A percentile compares a stretch with the other conserved stretches of the same genome.
Evolutionary conservation across 2,329 filamentous ascomycete genomes (phyloP).

Genomic region (Myriosclerotinia curreyana): DNA sequence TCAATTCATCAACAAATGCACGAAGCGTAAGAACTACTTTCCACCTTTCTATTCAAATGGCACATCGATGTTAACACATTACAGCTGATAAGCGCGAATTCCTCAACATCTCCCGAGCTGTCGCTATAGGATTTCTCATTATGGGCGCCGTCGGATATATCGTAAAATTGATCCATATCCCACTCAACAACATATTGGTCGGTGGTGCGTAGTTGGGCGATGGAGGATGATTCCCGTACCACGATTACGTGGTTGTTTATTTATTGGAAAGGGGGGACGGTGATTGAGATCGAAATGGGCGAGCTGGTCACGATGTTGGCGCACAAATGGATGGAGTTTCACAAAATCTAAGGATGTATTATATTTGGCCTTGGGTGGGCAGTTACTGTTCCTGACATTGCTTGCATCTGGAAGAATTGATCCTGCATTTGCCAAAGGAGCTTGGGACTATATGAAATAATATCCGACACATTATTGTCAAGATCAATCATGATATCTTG

Average conservation of each 20-base stretch:
- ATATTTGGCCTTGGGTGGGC: conserved; percentile 18
- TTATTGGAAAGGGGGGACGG: background rate
- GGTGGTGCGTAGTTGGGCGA: conserved; percentile 39
- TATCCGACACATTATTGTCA: conserved; percentile 13
- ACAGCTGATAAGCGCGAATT: conserved; percentile 43
- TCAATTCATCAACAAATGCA: conserved; percentile 45
- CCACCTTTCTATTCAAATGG: background rate
- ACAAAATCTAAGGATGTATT: conserved; percentile 22
- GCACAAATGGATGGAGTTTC: conserved; percentile 19
- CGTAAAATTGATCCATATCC: conserved; percentile 52
- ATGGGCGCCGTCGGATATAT: conserved; percentile 53
- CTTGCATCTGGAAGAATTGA: conserved; percentile 5
- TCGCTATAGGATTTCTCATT: conserved; percentile 51
- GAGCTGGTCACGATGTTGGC: conserved; percentile 11
- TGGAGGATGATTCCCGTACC: background rate
- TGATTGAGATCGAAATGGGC: background rate
- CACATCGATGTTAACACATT: background rate
- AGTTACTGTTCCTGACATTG: conserved; percentile 9
- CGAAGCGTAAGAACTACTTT: conserved; percentile 43
- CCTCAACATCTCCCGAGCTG: conserved; percentile 49
- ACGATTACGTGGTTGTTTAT: background rate
- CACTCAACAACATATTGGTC: conserved; percentile 53
- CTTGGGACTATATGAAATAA: conserved; percentile 3
- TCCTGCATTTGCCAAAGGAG: conserved; percentile 4
- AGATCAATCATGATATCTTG: background rate